These are phyloP conservation scores for Selenicereus undatus DNA, from an alignment of 148 eudicot species.

Conservation along the genomic window DNA sequence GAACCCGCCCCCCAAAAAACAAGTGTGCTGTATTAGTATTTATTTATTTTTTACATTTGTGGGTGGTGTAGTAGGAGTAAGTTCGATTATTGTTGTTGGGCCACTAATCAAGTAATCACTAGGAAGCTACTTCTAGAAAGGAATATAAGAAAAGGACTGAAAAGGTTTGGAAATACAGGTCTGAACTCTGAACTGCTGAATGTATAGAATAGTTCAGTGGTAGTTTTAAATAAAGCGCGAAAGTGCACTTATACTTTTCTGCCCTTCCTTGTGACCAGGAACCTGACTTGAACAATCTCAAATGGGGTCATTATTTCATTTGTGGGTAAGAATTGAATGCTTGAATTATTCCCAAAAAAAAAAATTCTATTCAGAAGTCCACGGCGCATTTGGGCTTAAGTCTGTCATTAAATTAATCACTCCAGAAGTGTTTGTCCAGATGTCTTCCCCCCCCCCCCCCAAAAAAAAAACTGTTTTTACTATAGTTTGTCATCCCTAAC, in stretches of 20 bases:
- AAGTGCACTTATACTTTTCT: neutral
- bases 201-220: neutral
- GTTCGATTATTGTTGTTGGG: neutral
- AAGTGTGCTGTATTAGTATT: too few relatives aligned
- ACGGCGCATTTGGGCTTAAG: neutral
- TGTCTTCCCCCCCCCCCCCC: too few relatives aligned
- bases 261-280: constrained; percentile 45
- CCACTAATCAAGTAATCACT: neutral
- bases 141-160: neutral
- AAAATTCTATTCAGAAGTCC: too few relatives aligned
- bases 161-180: neutral
- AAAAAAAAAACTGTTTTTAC: neutral
- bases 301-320: constrained; percentile 96
- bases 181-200: neutral
- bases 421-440: neutral
- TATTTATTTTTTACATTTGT: too few relatives aligned
- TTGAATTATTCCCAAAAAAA: neutral
- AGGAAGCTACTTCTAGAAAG: neutral
- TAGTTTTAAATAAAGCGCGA: neutral
- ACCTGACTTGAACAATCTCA: constrained; percentile 84
- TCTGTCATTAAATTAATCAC: neutral
- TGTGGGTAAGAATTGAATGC: constrained; percentile 62
- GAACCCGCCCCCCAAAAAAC: too few relatives aligned
- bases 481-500: constrained; percentile 4
- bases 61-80: neutral